These are phyloP conservation scores for Colletotrichum scovillei DNA, from an alignment of 2,329 filamentous ascomycete species.

Conservation along the genomic window DNA sequence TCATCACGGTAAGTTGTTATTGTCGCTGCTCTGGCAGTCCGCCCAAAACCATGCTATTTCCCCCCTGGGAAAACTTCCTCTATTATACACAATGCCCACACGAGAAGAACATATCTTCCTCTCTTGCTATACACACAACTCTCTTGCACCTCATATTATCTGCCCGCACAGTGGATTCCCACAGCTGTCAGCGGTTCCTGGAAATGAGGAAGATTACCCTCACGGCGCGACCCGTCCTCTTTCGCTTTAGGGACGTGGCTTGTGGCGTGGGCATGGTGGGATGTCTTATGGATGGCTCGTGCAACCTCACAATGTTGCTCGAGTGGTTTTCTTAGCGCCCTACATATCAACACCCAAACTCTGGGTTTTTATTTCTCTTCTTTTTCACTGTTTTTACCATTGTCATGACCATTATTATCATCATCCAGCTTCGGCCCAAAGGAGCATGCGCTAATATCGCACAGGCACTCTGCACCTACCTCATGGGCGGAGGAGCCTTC, in stretches of 20 bases:
- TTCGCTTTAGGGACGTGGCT: constrained; percentile 74
- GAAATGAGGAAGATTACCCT: constrained; percentile 84
- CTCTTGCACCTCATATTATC: constrained; percentile 68
- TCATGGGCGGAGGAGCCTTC: constrained; percentile 65
- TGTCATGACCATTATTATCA: background rate
- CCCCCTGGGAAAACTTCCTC: constrained; percentile 24
- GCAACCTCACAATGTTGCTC: constrained; percentile 66
- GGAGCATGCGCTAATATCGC: constrained; percentile 39
- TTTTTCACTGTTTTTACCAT: too few relatives aligned
- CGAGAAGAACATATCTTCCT: background rate
- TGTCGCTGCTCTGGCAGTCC: constrained; percentile 25
- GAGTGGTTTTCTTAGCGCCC: constrained; percentile 71
- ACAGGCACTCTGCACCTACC: constrained; percentile 63
- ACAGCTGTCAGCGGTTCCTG: constrained; percentile 86
- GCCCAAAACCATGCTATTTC: constrained; percentile 7
- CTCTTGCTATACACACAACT: constrained; percentile 14
- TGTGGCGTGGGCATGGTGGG: constrained; percentile 81
- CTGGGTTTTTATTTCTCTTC: constrained; percentile 37
- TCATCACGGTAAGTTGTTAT: constrained; percentile 80
- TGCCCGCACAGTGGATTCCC: constrained; percentile 79
- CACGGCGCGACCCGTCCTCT: constrained; percentile 68
- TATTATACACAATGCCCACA: background rate
- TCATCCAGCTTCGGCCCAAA: constrained; percentile 33
- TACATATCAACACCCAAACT: constrained; percentile 59
- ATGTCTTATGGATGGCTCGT: constrained; percentile 77